Evolutionary conservation across 306 rosid genomes (phyloP), one percentile per base, ranked within the genome.

Genomic region (Vigna radiata): DNA sequence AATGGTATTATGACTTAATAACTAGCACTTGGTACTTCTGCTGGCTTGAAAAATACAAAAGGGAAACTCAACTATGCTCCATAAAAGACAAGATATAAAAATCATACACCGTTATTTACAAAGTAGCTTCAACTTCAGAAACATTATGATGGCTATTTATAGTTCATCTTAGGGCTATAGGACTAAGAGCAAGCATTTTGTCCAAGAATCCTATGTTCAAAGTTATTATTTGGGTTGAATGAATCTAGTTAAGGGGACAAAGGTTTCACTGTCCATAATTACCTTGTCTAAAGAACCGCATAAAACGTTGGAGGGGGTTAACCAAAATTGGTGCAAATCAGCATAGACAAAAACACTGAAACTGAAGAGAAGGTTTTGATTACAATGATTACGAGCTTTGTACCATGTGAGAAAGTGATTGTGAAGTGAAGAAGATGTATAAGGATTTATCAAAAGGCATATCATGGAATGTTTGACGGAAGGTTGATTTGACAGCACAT

Each of bases 401-500:
- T 13, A 47, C n/a, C 14, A 12, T 18, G 54, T 73, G 23, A 18
- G 13, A 67, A 52, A 31, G 68, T 48, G 60, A 52, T 18, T 49
- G 31, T 39, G 65, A 25, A 71, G 54, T 77, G 64, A 41, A 67
- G 75, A 33, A 67, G 75, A 33, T 70, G 84, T 67, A 41, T 50
- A 81, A 81, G 63, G 78, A 77, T 65, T 67, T 52, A 36, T 54
- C 9, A 54, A 29, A 49, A 33, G 16, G 63, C 64, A 85, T 21
- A 21, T 81, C 43, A 61, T 81, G 61, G 76, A 73, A 59, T 72
- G 66, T 73, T 81, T 81, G 88, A 74, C 68, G 1, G 12, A 56
- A 41, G 43, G 27, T 75, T 53, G 83, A 85, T 69, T 37, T 39
- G 77, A 79, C 88, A 65, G 37, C 80, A 82, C 77, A 75, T 58